Evolutionary conservation across 495 filamentous ascomycete genomes (phyloP).

Genomic region (Thermothielavioides terrestris): DNA sequence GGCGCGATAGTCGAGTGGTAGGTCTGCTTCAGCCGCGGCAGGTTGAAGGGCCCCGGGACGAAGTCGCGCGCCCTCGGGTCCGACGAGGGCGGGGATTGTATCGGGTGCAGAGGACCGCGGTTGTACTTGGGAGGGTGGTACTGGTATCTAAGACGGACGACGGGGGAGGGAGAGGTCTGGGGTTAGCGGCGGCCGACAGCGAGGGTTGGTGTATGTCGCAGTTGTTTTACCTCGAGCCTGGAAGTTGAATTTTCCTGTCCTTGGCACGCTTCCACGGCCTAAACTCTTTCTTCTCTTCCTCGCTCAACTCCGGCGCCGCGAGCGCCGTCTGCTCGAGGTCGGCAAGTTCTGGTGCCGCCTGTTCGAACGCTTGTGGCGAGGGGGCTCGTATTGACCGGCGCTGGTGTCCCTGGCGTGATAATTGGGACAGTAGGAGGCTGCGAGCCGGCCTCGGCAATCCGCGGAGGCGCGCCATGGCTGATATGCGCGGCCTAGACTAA

Average conservation of each 20-base stretch:
- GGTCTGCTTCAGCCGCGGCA: conserved; percentile 82
- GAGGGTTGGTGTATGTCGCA: no score
- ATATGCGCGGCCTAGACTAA: background rate
- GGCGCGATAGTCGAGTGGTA: conserved; percentile 75
- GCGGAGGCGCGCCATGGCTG: conserved; percentile 28
- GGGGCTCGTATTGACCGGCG: conserved; percentile 26
- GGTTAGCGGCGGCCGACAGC: background rate
- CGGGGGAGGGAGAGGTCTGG: background rate
- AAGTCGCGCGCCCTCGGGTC: conserved; percentile 81
- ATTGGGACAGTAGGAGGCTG: conserved; percentile 20
- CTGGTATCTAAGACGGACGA: conserved; percentile 61
- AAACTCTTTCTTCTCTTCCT: conserved; percentile 26
- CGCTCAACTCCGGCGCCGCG: conserved; percentile 21
- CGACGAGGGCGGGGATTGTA: conserved; percentile 74
- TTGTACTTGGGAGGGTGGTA: conserved; percentile 88
- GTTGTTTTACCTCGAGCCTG: conserved; percentile 29
- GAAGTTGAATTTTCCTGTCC: conserved; percentile 32
- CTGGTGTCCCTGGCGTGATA: conserved; percentile 17
- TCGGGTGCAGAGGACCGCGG: conserved; percentile 85
- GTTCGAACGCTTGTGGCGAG: conserved; percentile 27
- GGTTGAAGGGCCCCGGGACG: conserved; percentile 85
- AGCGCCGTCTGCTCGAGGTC: conserved; percentile 37
- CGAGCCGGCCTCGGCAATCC: conserved; percentile 23
- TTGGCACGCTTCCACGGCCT: conserved; percentile 37
- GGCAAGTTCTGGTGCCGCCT: conserved; percentile 15